Conservation (phyloP, 306 rosid species). For the Malus sieversii region DNA sequence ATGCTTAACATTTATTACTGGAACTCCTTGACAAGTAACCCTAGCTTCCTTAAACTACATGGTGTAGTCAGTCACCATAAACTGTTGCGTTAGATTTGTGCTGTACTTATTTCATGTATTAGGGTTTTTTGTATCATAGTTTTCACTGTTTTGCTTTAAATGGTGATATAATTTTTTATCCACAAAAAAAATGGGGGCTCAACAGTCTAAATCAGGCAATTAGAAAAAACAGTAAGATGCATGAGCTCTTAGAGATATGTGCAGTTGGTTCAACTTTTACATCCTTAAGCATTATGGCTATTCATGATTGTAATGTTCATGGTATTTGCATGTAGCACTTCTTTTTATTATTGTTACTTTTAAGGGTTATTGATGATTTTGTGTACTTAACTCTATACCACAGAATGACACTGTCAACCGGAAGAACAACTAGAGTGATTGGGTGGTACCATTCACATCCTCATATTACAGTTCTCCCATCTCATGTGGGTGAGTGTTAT, state of each 20-base stretch:
- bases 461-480: slow-evolving; percentile 96
- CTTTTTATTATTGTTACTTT: neutral
- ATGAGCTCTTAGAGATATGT: neutral
- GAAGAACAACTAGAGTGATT: slow-evolving; percentile 87
- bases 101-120: neutral
- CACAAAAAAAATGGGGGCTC: neutral
- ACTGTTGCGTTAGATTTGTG: neutral
- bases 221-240: neutral
- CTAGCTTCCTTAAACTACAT: neutral
- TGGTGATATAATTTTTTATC: neutral
- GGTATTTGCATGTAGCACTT: neutral
- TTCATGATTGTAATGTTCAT: neutral
- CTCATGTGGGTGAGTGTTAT: slow-evolving; percentile 76
- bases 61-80: neutral
- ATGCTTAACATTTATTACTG: neutral
- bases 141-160: neutral
- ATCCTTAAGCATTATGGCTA: neutral
- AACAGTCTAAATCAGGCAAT: neutral
- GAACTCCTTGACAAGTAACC: neutral
- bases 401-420: slow-evolving; percentile 60
- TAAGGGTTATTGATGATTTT: slow-evolving; percentile 12
- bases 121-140: neutral
- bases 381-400: slow-evolving; percentile 50
- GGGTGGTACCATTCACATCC: slow-evolving; percentile 99
- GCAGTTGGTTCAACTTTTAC: neutral